Base-by-base conservation (phyloP, 257 asterid species). In the Solanum sejunctum region DNA sequence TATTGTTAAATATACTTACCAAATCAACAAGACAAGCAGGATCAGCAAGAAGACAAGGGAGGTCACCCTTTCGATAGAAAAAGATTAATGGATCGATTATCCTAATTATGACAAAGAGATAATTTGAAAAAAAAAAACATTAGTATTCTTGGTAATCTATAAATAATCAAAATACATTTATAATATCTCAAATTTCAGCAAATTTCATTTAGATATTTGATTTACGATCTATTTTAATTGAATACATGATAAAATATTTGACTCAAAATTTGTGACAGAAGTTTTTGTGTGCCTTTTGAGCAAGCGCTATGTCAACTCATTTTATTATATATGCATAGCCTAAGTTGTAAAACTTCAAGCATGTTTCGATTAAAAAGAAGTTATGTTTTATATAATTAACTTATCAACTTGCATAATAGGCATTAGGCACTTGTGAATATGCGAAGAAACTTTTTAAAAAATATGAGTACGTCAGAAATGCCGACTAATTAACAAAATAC, bases 61-160 rank as follows among this genome's bases (percentile, higher is more conserved):
- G 90, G 32, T 79, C 84, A 39, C 94, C 95, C 84, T 91, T 91
- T 43, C 92, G 91, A 54, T 89, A 91, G 18, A 88, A 80, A 85
- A 84, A 84, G 20, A 90, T 80, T 67, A 87, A 85, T 0, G 95
- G 95, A 52, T 89, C 95, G 18, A 32, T 32, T 69, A 16, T 2
- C 52, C 78, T 69, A 66, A 67, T 69, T 39, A 69, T 0, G 75
- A 36, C 41, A 36, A 7, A 69, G 0, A 69, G 45, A 63, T 1
- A 63, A 26, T 6, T 21, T 1, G 17, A 28, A 66, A 66, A 28
- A 13, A 6, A 7, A 9, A 66, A 28, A 32, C 7, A 16, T 16
- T 21, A 21, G 10, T 36, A 36, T 32, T 36, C 12, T 36, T 67
- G 21, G 6, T 36, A 36, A 67, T 32, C 4, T 67, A 67, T 36